Evolutionary conservation across 148 eudicot species (phyloP), one percentile per base, ranked within the genome.

Genomic region (Rhododendron molle): DNA sequence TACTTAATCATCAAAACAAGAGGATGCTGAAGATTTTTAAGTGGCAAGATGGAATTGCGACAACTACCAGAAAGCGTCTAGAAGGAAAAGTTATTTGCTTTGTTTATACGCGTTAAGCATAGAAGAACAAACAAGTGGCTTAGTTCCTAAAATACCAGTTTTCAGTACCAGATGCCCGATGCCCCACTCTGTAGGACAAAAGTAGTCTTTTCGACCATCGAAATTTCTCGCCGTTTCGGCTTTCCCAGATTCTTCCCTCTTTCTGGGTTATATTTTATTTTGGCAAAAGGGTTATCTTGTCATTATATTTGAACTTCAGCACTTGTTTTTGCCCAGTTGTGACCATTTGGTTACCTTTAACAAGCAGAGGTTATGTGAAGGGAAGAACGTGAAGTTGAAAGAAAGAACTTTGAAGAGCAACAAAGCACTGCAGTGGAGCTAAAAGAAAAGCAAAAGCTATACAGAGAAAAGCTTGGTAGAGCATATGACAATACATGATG

Each of bases 371-470:
- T 7, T 7, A 2, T 18, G 73, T 40, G 56, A 44, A 50, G 65
- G 62, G 32, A 50, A 80, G 44, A 58, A 80, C 23, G 83, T 28
- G 58, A 26, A 4, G 9, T 16, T 62, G 13, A 50, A 46, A 83
- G 73, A 69, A 44, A 69, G 60, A 83, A 44, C 26, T 67, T 26
- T 4, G 43, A 67, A 28, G 54, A n/a, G 85, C 58, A 46, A 83
- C n/a, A n/a, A 69, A 67, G 85, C 78, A 46, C 62, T 46, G 78
- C 47, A 47, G 62, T 44, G 78, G 85, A 65, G 78, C 40, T 69
- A 16, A 46, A 83, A 40, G 77, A 83, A 83, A 83, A 83, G 85
- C 85, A 83, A 69, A 83, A 83, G 85, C 58, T 3, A 40, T 40
- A 3, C 9, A 18, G 15, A 43, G 43, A 21, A 20, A 83, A 83